phyloP scores from a whole-genome alignment of 2,329 filamentous ascomycete genomes.

The Rutstroemia sp. region DNA sequence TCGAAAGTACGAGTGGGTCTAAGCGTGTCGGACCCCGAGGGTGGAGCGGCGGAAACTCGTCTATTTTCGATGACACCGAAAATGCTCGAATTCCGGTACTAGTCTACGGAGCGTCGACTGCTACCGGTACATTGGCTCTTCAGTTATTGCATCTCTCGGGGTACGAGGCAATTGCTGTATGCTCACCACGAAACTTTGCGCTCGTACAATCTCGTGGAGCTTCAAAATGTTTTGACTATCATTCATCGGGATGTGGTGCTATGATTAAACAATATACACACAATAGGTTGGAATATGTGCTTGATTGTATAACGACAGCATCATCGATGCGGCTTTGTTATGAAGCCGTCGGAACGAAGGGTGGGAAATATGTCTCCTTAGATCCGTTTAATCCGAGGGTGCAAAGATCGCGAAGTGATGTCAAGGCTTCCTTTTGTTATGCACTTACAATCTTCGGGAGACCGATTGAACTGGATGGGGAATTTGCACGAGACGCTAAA shows the following conservation, averaged over 20 bases:
- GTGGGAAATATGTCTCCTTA: slow-evolving; percentile 23
- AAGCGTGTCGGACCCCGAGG: slow-evolving; percentile 5
- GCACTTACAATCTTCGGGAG: neutral
- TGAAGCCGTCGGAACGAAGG: slow-evolving; percentile 30
- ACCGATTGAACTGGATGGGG: neutral
- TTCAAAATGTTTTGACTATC: slow-evolving; percentile 36
- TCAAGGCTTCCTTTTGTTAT: neutral
- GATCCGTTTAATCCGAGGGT: slow-evolving; percentile 9
- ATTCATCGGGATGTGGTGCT: slow-evolving; percentile 24
- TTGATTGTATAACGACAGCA: slow-evolving; percentile 34
- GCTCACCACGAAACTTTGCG: slow-evolving; percentile 32
- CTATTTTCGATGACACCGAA: neutral
- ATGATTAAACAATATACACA: slow-evolving; percentile 33
- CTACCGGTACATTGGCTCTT: slow-evolving; percentile 6
- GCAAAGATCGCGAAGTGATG: neutral
- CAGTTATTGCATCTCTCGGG: slow-evolving; percentile 3
- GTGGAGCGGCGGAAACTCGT: slow-evolving; percentile 1
- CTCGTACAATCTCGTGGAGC: slow-evolving; percentile 35
- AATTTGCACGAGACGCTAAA: slow-evolving; percentile 2
- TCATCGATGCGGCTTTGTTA: slow-evolving; percentile 32
- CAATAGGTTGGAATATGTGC: slow-evolving; percentile 30
- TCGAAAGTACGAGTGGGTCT: neutral
- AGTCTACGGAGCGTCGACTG: slow-evolving; percentile 8
- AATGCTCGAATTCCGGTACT: slow-evolving; percentile 1
- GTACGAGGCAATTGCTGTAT: slow-evolving; percentile 27